Conservation (phyloP, 75 land plant species). For the Pseudotsuga menziesii region DNA sequence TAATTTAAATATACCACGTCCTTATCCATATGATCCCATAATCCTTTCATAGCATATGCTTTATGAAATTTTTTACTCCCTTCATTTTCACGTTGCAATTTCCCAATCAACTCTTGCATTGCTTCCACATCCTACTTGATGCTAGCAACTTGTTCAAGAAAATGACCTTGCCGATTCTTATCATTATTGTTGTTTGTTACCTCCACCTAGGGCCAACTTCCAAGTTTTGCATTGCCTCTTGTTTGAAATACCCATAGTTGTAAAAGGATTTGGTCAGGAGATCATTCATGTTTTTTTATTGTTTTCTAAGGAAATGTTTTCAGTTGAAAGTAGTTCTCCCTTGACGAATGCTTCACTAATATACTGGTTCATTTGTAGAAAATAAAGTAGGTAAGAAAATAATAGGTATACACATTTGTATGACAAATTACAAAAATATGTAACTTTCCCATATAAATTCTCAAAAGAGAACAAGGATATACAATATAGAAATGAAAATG, state of each 20-base stretch:
- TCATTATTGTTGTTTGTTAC: conserved; percentile 10
- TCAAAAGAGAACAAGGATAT: too few relatives aligned
- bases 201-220: conserved; percentile 11
- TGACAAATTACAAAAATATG: too few relatives aligned
- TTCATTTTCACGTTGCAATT: conserved; percentile 26
- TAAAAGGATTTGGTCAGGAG: conserved; percentile 20
- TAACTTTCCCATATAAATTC: too few relatives aligned
- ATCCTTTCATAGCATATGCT: conserved; percentile 33
- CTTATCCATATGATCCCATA: conserved; percentile 38
- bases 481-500: too few relatives aligned
- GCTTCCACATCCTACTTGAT: conserved; percentile 32
- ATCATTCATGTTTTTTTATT: conserved; percentile 22
- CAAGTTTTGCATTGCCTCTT: conserved; percentile 15
- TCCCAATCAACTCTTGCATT: conserved; percentile 14
- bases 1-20: too few relatives aligned
- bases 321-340: not conserved
- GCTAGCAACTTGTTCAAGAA: conserved; percentile 30
- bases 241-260: conserved; percentile 5
- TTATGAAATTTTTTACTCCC: conserved; percentile 31
- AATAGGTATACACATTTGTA: too few relatives aligned
- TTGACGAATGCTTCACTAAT: not conserved
- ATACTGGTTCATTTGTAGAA: too few relatives aligned
- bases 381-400: too few relatives aligned
- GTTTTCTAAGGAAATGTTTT: not conserved
- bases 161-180: conserved; percentile 12